Evolutionary conservation across 495 filamentous ascomycete genomes (phyloP).

Genomic region (Daldinia vernicosa): DNA sequence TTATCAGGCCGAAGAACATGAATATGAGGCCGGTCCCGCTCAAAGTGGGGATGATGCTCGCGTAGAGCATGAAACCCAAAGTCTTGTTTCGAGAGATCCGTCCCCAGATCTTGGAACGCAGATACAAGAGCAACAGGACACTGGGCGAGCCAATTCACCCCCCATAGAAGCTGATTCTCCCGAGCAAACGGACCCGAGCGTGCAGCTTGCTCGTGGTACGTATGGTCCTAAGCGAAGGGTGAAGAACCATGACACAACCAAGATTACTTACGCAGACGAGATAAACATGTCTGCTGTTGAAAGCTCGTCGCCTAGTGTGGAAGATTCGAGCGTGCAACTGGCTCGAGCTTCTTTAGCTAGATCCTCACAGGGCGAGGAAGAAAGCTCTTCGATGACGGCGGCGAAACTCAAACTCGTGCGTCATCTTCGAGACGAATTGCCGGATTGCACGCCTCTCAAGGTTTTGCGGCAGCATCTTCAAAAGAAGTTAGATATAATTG

Average conservation of each 20-base stretch:
- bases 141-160: constrained; percentile 2
- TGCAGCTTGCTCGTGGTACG: constrained; percentile 49
- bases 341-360: constrained; percentile 39
- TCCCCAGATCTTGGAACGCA: constrained; percentile 24
- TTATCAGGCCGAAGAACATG: constrained; percentile 3
- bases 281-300: constrained; percentile 9
- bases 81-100: constrained; percentile 5
- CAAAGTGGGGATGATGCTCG: constrained; percentile 16
- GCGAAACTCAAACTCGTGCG: constrained; percentile 53
- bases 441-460: constrained; percentile 75
- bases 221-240: constrained; percentile 43
- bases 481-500: constrained; percentile 70
- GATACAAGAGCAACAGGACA: constrained; percentile 5
- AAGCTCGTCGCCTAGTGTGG: constrained; percentile 18
- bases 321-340: constrained; percentile 41
- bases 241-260: constrained; percentile 31
- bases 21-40: constrained; percentile 1
- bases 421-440: constrained; percentile 66
- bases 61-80: constrained; percentile 1
- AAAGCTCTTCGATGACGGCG: constrained; percentile 41
- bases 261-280: constrained; percentile 2
- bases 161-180: neutral
- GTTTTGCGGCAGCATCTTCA: constrained; percentile 65
- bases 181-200: constrained; percentile 45
- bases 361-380: constrained; percentile 34